Evolutionary conservation across 2,329 filamentous ascomycete species (phyloP), one percentile per base, ranked within the genome.

Genomic region (Aspergillus sojae): DNA sequence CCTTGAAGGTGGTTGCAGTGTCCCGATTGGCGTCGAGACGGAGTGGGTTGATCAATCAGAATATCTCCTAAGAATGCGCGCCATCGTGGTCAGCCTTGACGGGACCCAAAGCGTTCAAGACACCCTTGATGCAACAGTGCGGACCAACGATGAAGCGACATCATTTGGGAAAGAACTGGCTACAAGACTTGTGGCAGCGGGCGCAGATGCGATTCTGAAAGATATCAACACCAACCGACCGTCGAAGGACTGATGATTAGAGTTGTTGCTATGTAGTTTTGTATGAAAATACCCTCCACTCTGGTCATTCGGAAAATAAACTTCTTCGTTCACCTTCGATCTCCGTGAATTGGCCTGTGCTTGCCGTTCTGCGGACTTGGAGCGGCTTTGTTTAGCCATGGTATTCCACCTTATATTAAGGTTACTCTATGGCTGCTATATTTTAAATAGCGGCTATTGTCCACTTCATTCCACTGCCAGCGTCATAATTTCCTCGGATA

Each of bases 171-270:
- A 50, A 26, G 32, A 43, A 1, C 19, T 61, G 6, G 62, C 62
- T 9, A 34, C 21, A 10, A 63, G 23, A 12, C 52, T 43, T 5
- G 6, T 57, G 16, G 41, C 39, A 41, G 39, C 39, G 5, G 61
- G 57, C 3, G 61, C 61, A 12, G 52, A 50, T 21, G 43, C 55
- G 83, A 83, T 60, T 41, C n/a, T 63, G 48, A 39, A 36, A 12
- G 61, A 60, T 4, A 63, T 63, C 43, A 53, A 52, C 11, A 52
- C 39, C 11, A 63, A 19, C 32, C 48, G 57, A 28, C 57, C 57
- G 11, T n/a, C 57, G 1, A 63, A 63, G 57, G 57, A 63, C 41
- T 30, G 23, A 58, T 41, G 16, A 19, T 41, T n/a, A 9, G 39
- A 1, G 14, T 41, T 7, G 14, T 5, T n/a, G 3, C 19, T n/a